Conservation (phyloP, 2,329 filamentous ascomycete species). For the Zalaria sp. region DNA sequence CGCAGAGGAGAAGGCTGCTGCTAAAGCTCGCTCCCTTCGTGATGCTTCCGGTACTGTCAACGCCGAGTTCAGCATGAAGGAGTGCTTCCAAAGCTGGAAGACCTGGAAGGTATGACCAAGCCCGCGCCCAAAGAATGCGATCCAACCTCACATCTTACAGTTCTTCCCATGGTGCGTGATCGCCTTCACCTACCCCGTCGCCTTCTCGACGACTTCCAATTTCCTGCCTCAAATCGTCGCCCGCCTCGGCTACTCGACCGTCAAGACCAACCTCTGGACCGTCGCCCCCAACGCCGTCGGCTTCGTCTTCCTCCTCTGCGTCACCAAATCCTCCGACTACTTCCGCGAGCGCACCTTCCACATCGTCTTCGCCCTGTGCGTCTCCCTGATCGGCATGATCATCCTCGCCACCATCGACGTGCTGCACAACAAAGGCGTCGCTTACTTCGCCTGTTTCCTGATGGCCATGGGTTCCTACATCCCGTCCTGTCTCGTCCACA, state of each 20-base stretch:
- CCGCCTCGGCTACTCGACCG: constrained; percentile 27
- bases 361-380: constrained; percentile 24
- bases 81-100: constrained; percentile 29
- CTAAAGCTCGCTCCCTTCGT: constrained; percentile 27
- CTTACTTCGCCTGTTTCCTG: constrained; percentile 38
- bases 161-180: constrained; percentile 32
- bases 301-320: constrained; percentile 29
- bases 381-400: constrained; percentile 30
- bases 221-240: constrained; percentile 35
- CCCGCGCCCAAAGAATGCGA: no score
- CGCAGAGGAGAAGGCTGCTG: constrained; percentile 22
- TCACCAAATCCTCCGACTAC: constrained; percentile 31
- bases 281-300: constrained; percentile 35
- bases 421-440: constrained; percentile 25
- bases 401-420: constrained; percentile 31
- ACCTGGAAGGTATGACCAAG: constrained; percentile 16
- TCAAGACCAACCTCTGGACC: constrained; percentile 35
- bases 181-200: constrained; percentile 33
- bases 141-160: no score
- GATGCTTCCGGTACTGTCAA: constrained; percentile 29
- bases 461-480: constrained; percentile 33
- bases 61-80: constrained; percentile 23
- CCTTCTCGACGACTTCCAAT: constrained; percentile 30
- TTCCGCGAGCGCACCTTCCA: constrained; percentile 33
- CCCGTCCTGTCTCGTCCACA: constrained; percentile 32